Evolutionary conservation across 495 filamentous ascomycete species (phyloP).

Genomic region (Xylaria scruposa): DNA sequence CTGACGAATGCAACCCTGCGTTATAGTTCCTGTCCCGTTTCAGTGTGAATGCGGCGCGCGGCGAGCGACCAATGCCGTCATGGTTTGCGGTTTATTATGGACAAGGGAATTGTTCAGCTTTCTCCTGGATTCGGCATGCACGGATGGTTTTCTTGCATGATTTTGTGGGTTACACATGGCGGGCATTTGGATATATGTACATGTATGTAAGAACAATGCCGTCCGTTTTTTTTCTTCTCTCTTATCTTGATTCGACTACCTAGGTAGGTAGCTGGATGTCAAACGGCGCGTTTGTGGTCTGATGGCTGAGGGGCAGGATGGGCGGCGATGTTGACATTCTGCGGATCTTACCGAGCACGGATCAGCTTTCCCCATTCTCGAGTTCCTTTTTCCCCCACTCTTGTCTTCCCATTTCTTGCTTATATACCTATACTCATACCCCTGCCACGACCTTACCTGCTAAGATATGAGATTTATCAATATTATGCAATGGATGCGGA

Average conservation of each 20-base stretch:
- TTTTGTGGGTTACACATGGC: slow-evolving; percentile 5
- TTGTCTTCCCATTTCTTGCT: not conserved
- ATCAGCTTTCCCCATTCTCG: not conserved
- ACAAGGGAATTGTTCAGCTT: slow-evolving; percentile 14
- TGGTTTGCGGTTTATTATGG: not conserved
- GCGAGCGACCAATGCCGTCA: not conserved
- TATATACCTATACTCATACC: not conserved
- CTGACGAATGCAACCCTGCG: not conserved
- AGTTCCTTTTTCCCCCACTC: not conserved
- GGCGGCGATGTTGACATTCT: not conserved
- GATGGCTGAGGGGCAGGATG: not conserved
- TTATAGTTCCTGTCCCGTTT: not conserved
- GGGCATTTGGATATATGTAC: not conserved
- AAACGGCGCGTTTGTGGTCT: not conserved
- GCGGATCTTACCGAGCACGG: slow-evolving; percentile 7
- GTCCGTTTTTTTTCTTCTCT: not conserved
- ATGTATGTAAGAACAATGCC: not conserved
- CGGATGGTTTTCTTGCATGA: slow-evolving; percentile 4
- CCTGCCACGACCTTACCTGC: not conserved
- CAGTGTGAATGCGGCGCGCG: slow-evolving; percentile 1
- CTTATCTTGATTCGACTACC: not conserved
- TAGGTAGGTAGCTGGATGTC: not conserved
- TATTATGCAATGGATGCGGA: not conserved
- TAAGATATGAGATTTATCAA: not conserved
- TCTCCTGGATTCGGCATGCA: slow-evolving; percentile 1